phyloP scores from a whole-genome alignment of 2,329 filamentous ascomycete genomes.

The Tolypocladium tundrense region DNA sequence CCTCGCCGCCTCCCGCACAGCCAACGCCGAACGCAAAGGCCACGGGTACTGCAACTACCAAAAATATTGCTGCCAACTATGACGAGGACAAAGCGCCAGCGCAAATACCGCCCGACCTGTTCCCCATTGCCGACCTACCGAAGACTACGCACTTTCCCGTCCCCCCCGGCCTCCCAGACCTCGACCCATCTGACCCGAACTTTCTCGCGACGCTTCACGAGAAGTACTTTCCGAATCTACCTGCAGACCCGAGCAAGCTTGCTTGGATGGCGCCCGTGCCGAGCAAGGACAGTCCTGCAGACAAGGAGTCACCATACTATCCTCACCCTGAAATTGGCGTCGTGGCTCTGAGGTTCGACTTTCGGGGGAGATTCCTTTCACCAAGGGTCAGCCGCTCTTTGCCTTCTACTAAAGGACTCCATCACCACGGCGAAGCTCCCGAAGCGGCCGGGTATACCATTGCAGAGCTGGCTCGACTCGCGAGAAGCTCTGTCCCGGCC shows the following conservation, averaged over 20 bases:
- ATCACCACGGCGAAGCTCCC: conserved; percentile 88
- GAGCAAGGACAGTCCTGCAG: conserved; percentile 51
- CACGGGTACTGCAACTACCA: conserved; percentile 4
- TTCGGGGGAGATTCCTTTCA: conserved; percentile 69
- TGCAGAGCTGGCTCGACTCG: conserved; percentile 69
- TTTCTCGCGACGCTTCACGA: conserved; percentile 78
- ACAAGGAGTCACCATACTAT: conserved; percentile 70
- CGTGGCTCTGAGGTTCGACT: conserved; percentile 78
- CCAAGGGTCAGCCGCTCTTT: conserved; percentile 65
- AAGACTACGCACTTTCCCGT: conserved; percentile 52
- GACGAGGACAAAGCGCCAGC: conserved; percentile 32
- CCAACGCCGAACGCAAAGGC: conserved; percentile 1
- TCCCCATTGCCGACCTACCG: conserved; percentile 28
- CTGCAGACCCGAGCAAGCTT: conserved; percentile 73
- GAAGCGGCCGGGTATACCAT: conserved; percentile 93
- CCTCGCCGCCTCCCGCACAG: conserved; percentile 10
- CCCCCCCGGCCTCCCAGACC: conserved; percentile 48
- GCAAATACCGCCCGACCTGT: conserved; percentile 30
- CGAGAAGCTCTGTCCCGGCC: conserved; percentile 70
- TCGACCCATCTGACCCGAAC: conserved; percentile 72
- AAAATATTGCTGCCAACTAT: conserved; percentile 21
- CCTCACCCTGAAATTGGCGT: conserved; percentile 65
- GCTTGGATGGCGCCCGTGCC: conserved; percentile 80
- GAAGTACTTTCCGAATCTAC: conserved; percentile 87
- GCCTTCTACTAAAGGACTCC: conserved; percentile 68